Evolutionary conservation across 345 rosid genomes (phyloP).

Genomic region (Eucalyptus marginata): DNA sequence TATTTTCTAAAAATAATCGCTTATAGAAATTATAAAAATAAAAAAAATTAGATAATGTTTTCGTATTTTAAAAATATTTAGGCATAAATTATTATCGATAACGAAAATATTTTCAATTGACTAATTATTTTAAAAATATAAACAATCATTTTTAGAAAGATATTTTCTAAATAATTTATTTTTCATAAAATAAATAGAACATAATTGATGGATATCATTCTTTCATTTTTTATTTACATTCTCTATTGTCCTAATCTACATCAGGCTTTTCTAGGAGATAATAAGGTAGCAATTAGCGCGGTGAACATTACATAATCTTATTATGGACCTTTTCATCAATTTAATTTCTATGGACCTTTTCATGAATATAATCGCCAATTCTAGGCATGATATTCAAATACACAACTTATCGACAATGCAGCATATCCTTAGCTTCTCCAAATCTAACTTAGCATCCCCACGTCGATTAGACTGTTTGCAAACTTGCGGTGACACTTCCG

Average conservation of each 20-base stretch:
- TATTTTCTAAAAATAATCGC: too few relatives aligned
- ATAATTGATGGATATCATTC: neutral
- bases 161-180: too few relatives aligned
- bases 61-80: too few relatives aligned
- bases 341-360: neutral
- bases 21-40: too few relatives aligned
- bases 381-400: neutral
- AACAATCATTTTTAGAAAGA: accelerated
- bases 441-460: neutral
- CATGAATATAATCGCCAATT: neutral
- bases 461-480: neutral
- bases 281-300: neutral
- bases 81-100: too few relatives aligned
- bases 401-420: neutral
- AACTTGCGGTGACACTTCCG: neutral
- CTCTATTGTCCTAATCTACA: neutral
- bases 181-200: too few relatives aligned
- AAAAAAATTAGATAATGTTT: too few relatives aligned
- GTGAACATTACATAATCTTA: neutral
- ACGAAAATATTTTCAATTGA: too few relatives aligned
- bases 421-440: neutral
- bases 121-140: too few relatives aligned
- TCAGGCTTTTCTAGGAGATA: neutral
- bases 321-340: neutral
- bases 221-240: neutral